These are phyloP conservation scores for Sanghuangporus baumii DNA, from an alignment of 1,284 basidiomycete genomes.

Conservation along the genomic window DNA sequence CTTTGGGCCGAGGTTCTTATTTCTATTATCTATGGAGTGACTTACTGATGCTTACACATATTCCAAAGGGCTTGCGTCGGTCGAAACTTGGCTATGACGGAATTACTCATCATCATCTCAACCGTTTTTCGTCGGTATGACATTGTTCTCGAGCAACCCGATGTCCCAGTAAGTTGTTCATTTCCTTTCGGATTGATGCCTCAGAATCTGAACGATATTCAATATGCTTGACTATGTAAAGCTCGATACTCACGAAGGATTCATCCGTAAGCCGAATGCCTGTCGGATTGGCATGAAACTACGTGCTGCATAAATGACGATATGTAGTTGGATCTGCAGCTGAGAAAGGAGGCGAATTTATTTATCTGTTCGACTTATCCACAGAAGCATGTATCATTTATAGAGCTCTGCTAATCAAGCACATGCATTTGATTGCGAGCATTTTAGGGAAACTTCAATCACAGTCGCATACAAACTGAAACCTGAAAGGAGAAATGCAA, in stretches of 20 bases:
- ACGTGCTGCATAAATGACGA: slow-evolving; percentile 30
- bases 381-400: too few relatives aligned
- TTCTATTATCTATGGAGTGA: too few relatives aligned
- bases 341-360: neutral
- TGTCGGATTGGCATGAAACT: slow-evolving; percentile 66
- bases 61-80: slow-evolving; percentile 73
- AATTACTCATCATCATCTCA: slow-evolving; percentile 68
- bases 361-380: too few relatives aligned
- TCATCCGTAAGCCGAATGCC: slow-evolving; percentile 67
- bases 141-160: slow-evolving; percentile 56
- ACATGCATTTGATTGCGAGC: too few relatives aligned
- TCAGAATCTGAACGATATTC: too few relatives aligned
- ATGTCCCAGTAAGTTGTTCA: slow-evolving; percentile 43
- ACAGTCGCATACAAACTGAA: too few relatives aligned
- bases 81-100: slow-evolving; percentile 69
- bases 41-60: too few relatives aligned
- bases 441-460: too few relatives aligned
- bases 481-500: too few relatives aligned
- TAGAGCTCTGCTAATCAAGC: too few relatives aligned
- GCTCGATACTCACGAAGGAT: slow-evolving; percentile 70
- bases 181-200: slow-evolving; percentile 23
- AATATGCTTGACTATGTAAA: slow-evolving; percentile 22
- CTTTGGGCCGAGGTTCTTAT: slow-evolving; percentile 54
- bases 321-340: neutral
- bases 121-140: slow-evolving; percentile 70